Conservation (phyloP, 169 alveolate species). For the Theileria luwenshuni region DNA sequence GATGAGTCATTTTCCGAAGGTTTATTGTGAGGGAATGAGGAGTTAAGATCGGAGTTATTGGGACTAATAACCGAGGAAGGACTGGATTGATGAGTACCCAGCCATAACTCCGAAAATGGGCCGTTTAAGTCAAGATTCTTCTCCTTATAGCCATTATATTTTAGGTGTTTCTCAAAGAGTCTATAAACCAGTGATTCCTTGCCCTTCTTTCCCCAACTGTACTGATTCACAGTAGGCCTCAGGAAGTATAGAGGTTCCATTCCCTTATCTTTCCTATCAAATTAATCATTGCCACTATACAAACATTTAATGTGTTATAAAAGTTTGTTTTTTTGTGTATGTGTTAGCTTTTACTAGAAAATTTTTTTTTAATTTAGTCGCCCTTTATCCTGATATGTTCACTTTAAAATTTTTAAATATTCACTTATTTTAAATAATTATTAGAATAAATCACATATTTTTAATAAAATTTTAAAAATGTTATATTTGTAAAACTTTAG, state of each 20-base stretch:
- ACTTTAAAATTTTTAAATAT: slow-evolving; percentile 3
- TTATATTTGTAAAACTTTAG: neutral
- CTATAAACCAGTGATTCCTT: slow-evolving; percentile 46
- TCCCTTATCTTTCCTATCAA: neutral
- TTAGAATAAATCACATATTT: neutral
- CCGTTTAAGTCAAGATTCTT: neutral
- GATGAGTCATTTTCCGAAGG: neutral
- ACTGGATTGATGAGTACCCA: slow-evolving; percentile 73
- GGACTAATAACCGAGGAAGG: slow-evolving; percentile 68
- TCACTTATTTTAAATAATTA: slow-evolving; percentile 2
- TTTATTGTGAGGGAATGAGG: too few species aligned
- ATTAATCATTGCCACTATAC: too few species aligned
- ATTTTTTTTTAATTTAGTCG: too few species aligned
- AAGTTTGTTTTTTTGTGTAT: too few species aligned
- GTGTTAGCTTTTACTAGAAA: too few species aligned
- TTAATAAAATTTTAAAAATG: neutral
- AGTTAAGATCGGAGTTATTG: too few species aligned
- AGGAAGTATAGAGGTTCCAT: slow-evolving; percentile 25
- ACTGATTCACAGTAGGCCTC: slow-evolving; percentile 47
- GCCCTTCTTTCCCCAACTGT: slow-evolving; percentile 55
- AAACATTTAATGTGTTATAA: too few species aligned
- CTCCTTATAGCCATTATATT: neutral
- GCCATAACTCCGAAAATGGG: slow-evolving; percentile 76
- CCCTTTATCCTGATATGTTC: too few species aligned
- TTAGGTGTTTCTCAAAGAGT: slow-evolving; percentile 15